These are phyloP conservation scores for Hypoxylon lienhwacheense DNA, from an alignment of 495 filamentous ascomycete species.

Conservation along the genomic window DNA sequence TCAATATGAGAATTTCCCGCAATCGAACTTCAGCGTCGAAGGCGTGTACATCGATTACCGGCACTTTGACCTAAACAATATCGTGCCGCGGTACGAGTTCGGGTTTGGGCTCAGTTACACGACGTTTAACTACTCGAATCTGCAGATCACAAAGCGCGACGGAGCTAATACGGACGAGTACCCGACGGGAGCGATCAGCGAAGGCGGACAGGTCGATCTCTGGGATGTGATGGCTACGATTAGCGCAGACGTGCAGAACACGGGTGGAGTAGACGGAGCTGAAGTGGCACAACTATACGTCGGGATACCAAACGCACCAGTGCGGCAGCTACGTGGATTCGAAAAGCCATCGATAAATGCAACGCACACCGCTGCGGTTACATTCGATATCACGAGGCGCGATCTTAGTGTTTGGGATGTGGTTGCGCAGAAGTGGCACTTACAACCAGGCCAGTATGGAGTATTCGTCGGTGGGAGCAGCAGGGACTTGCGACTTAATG, in stretches of 20 bases:
- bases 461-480: slow-evolving; percentile 64
- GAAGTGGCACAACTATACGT: slow-evolving; percentile 67
- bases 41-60: slow-evolving; percentile 61
- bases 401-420: slow-evolving; percentile 70
- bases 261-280: slow-evolving; percentile 50
- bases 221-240: slow-evolving; percentile 58
- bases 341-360: slow-evolving; percentile 57
- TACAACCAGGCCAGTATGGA: slow-evolving; percentile 48
- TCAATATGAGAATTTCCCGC: slow-evolving; percentile 42
- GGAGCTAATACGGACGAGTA: slow-evolving; percentile 33
- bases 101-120: slow-evolving; percentile 67
- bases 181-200: slow-evolving; percentile 44
- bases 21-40: slow-evolving; percentile 56
- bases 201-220: slow-evolving; percentile 59
- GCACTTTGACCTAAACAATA: slow-evolving; percentile 56
- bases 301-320: slow-evolving; percentile 52
- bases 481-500: slow-evolving; percentile 57
- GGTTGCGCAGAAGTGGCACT: slow-evolving; percentile 58
- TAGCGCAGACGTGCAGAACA: slow-evolving; percentile 55
- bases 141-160: slow-evolving; percentile 36
- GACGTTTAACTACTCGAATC: slow-evolving; percentile 51
- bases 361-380: slow-evolving; percentile 46
- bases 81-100: slow-evolving; percentile 63
- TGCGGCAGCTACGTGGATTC: slow-evolving; percentile 66
- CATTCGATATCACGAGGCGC: slow-evolving; percentile 59